phyloP scores from a whole-genome alignment of 306 rosid genomes.

The Lathyrus sativus region DNA sequence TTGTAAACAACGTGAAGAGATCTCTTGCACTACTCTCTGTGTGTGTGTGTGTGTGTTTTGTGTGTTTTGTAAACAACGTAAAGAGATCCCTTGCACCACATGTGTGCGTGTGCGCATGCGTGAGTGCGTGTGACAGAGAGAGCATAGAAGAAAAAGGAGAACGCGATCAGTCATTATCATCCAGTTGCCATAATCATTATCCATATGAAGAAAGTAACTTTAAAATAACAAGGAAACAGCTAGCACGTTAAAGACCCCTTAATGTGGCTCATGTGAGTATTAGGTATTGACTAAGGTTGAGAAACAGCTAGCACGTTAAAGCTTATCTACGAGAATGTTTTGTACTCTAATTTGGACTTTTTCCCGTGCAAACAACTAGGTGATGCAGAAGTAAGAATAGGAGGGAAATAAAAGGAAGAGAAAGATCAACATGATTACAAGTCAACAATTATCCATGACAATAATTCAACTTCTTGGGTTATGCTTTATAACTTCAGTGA shows the following conservation, averaged over 20 bases:
- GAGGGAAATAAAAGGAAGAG: background rate
- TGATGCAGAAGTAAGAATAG: conserved; percentile 11
- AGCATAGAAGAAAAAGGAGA: background rate
- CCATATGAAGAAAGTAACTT: conserved; percentile 9
- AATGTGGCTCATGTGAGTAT: background rate
- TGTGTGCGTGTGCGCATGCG: too few species aligned
- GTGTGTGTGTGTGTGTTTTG: too few species aligned
- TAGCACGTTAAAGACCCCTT: background rate
- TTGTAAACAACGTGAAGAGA: conserved; percentile 17
- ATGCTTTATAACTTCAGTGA: conserved; percentile 11
- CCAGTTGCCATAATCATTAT: conserved; percentile 14
- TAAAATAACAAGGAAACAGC: conserved; percentile 16
- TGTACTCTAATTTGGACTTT: conserved; percentile 3
- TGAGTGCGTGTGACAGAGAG: background rate
- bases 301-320: conserved; percentile 10
- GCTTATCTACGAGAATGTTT: conserved; percentile 6
- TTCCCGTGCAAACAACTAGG: conserved; percentile 11
- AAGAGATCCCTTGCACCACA: too few species aligned
- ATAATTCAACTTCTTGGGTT: conserved; percentile 2
- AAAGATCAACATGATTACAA: conserved; percentile 17
- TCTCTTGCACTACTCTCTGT: background rate
- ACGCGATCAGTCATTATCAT: conserved; percentile 1
- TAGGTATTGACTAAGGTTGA: conserved; percentile 6
- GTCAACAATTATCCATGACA: background rate
- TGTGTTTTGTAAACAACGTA: too few species aligned